phyloP scores from a whole-genome alignment of 2,329 filamentous ascomycete genomes.

The Magnaporthiopsis poae region DNA sequence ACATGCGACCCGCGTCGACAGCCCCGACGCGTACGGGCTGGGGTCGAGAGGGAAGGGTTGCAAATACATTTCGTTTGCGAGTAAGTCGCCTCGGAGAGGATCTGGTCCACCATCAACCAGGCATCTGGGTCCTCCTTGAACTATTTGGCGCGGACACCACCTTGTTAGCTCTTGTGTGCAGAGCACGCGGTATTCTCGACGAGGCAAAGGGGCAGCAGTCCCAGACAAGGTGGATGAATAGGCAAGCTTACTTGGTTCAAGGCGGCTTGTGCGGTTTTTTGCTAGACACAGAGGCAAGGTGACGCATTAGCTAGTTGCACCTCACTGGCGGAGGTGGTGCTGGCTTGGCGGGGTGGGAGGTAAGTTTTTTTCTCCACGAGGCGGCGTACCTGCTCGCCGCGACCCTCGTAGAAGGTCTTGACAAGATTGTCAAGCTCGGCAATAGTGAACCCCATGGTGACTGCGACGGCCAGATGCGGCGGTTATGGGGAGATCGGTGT shows the following conservation, averaged over 20 bases:
- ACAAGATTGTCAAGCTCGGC: conserved; percentile 93
- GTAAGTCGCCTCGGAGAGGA: conserved; percentile 84
- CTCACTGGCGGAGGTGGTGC: conserved; percentile 5
- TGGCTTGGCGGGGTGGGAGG: neutral
- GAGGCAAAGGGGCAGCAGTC: neutral
- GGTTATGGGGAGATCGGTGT: neutral
- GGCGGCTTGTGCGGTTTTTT: conserved; percentile 89
- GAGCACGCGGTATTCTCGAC: neutral
- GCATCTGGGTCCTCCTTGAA: conserved; percentile 99
- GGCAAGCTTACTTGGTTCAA: conserved; percentile 59
- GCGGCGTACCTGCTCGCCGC: conserved; percentile 68
- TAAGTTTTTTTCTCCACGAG: neutral
- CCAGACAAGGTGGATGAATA: conserved; percentile 12
- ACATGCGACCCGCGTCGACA: neutral
- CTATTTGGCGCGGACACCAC: conserved; percentile 21
- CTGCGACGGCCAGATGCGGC: neutral
- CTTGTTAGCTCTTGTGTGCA: conserved; percentile 13
- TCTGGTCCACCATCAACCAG: conserved; percentile 95
- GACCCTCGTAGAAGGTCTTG: conserved; percentile 93
- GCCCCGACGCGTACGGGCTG: too few species aligned
- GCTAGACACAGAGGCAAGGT: conserved; percentile 40
- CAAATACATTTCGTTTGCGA: conserved; percentile 73
- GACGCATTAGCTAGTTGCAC: neutral
- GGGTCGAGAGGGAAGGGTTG: neutral
- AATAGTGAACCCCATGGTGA: conserved; percentile 61